Base-by-base conservation (phyloP, 352 stramenopile species). In the Albugo candida region DNA sequence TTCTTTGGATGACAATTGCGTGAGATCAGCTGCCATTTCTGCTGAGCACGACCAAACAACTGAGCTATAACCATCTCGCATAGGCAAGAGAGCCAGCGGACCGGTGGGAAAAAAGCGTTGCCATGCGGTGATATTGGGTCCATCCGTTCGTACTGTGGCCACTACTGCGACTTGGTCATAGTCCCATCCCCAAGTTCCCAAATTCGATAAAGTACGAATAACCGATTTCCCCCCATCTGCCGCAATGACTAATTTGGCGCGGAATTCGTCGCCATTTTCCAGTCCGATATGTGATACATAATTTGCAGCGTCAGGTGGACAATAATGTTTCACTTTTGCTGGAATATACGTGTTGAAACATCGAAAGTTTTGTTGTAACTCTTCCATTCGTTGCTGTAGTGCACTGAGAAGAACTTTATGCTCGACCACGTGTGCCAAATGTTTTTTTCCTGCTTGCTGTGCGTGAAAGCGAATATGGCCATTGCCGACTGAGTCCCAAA, bases 141-240 rank as follows among this genome's bases (percentile, higher is more conserved):
- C 48, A 51, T 83, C 74, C 2, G 72, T 91, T 67, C 86, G 89
- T 51, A 95, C 77, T 11, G 81, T 95, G 3, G 76, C 75, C n/a
- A 96, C 85, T 16, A 95, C 70, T 0, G 82, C 85, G 45, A 91
- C 67, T 53, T 96, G 85, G 56, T 92, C 82, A 60, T 96, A 96
- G 52, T 87, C 74, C 82, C 81, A 95, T 41, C 82, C 85, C 74
- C 78, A 96, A 3, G 78, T 92, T 49, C 73, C 70, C 14, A 96
- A 64, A 8, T 75, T 80, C 47, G 80, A 78, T 36, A 94, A 62
- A 54, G 70, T 76, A 42, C 82, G 79, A 41, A 89, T 68, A 57
- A 89, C 81, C 54, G 83, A 95, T 58, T 86, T 83, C 49, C 73
- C 81, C 39, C 84, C 84, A 49, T 95, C 84, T 6, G 83, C 81